A percentile compares a stretch with the other conserved stretches of the same genome.
phyloP scores from a whole-genome alignment of 257 asterid species.

The Solanum tarijense region DNA sequence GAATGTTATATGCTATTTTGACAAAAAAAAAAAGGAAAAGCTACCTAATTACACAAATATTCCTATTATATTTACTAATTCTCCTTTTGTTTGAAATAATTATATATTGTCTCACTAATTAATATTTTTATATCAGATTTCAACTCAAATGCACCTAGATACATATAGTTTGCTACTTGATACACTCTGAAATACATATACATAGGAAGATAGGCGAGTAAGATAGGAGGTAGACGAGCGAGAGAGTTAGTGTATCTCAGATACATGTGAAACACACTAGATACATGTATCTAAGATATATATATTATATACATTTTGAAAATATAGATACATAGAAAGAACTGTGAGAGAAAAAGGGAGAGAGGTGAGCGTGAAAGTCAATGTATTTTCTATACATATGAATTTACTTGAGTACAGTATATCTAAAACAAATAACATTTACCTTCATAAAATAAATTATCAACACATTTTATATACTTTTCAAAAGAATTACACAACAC shows the following conservation, averaged over 20 bases:
- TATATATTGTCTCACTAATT: not conserved
- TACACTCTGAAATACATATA: too few species aligned
- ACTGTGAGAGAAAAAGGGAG: too few species aligned
- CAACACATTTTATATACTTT: not conserved
- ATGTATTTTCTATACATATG: too few species aligned
- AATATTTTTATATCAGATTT: too few species aligned
- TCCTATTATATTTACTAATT: not conserved
- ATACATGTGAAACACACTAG: not conserved
- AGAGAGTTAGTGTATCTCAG: not conserved
- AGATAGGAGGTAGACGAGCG: not conserved
- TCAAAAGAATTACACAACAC: not conserved
- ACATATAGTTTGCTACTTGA: too few species aligned
- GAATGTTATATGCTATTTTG: not conserved
- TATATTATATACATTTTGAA: too few species aligned
- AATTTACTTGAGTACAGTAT: too few species aligned
- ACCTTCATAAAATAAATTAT: not conserved
- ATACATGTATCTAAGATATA: too few species aligned
- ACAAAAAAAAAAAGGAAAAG: too few species aligned
- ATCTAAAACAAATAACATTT: not conserved
- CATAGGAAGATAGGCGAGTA: not conserved
- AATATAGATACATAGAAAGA: not conserved
- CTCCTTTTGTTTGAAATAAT: not conserved
- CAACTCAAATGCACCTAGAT: not conserved
- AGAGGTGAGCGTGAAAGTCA: fast-evolving
- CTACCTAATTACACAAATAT: too few species aligned